Evolutionary conservation across 176 grass and related monocot genomes (phyloP).

Genomic region (Raddia distichophylla): DNA sequence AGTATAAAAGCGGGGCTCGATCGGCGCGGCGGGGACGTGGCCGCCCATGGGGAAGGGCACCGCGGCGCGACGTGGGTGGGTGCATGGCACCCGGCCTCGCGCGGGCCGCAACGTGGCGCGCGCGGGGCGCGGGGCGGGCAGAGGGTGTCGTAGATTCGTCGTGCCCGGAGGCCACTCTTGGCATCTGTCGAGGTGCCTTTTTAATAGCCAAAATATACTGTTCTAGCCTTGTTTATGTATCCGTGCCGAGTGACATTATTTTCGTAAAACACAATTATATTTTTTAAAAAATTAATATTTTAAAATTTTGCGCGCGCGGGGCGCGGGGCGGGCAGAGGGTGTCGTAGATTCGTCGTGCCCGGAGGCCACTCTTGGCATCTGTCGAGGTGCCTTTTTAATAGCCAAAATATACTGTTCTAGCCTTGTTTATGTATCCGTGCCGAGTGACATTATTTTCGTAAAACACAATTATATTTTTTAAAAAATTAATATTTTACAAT

Average conservation of each 20-base stretch:
- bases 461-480: too few species aligned
- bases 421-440: too few species aligned
- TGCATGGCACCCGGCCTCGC: slow-evolving; percentile 33
- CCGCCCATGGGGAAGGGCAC: background rate
- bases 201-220: too few species aligned
- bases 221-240: too few species aligned
- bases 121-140: background rate
- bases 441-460: too few species aligned
- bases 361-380: slow-evolving; percentile 1
- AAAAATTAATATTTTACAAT: too few species aligned
- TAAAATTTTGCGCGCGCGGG: background rate
- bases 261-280: too few species aligned
- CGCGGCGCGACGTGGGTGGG: slow-evolving; percentile 45
- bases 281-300: too few species aligned
- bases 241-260: too few species aligned
- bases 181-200: background rate
- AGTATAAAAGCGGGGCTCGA: slow-evolving; percentile 27
- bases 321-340: background rate
- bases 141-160: background rate
- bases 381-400: too few species aligned
- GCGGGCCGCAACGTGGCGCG: slow-evolving; percentile 29
- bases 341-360: slow-evolving; percentile 5
- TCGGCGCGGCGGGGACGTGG: slow-evolving; percentile 27
- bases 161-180: slow-evolving; percentile 23
- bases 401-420: too few species aligned